phyloP scores from a whole-genome alignment of 345 rosid species.

The Citrus cavaleriei region DNA sequence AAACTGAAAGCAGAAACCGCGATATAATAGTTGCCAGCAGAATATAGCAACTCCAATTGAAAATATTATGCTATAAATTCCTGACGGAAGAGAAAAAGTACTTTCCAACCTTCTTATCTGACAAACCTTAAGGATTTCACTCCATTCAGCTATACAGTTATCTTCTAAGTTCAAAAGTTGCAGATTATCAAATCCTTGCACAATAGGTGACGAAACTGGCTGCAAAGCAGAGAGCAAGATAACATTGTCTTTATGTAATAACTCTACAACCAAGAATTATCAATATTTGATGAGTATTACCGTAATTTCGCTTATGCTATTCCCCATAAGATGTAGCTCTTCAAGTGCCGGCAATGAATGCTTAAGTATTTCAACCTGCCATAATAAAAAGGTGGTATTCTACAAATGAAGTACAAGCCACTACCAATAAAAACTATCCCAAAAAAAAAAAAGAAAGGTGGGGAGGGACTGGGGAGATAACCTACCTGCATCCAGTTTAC shows the following conservation, averaged over 20 bases:
- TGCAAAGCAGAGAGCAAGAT: slow-evolving; percentile 16
- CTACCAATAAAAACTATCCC: not conserved
- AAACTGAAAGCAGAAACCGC: slow-evolving; percentile 46
- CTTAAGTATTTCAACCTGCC: slow-evolving; percentile 70
- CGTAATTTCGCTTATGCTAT: slow-evolving; percentile 51
- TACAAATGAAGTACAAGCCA: not conserved
- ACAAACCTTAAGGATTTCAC: slow-evolving; percentile 72
- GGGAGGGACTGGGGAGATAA: not conserved
- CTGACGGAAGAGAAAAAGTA: slow-evolving; percentile 10
- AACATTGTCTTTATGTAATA: not conserved
- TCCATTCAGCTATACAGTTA: slow-evolving; percentile 77
- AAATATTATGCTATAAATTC: not conserved
- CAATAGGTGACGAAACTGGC: slow-evolving; percentile 41
- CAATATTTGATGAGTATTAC: slow-evolving; percentile 29
- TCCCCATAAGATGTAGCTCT: slow-evolving; percentile 92
- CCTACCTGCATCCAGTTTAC: slow-evolving; percentile 73
- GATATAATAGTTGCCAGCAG: not conserved
- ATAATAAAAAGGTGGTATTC: slow-evolving; percentile 1
- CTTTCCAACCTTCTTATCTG: slow-evolving; percentile 62
- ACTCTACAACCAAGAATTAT: slow-evolving; percentile 4
- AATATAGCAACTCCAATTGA: not conserved
- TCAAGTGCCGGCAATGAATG: slow-evolving; percentile 66
- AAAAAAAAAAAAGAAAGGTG: not conserved
- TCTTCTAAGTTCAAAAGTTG: slow-evolving; percentile 85
- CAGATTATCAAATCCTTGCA: slow-evolving; percentile 61